Conservation (phyloP, 2,329 filamentous ascomycete genomes). For the Sporothrix variecibatus region DNA sequence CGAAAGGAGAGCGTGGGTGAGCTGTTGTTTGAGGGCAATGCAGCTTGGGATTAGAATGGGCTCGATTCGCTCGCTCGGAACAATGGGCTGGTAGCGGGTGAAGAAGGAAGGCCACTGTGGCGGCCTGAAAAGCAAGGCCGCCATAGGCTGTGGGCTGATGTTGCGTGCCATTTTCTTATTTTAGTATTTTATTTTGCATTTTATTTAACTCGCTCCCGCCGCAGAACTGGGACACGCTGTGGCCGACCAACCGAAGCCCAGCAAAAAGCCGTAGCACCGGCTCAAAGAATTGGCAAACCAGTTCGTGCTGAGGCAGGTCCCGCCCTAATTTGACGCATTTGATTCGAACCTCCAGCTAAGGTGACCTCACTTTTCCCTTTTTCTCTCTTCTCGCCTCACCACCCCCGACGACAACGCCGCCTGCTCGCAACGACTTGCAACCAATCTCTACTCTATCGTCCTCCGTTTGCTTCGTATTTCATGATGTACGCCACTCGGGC, state of each 20-base stretch:
- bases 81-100: constrained; percentile 28
- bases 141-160: constrained; percentile 24
- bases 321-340: constrained; percentile 30
- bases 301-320: constrained; percentile 19
- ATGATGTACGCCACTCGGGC: constrained; percentile 67
- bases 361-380: constrained; percentile 31
- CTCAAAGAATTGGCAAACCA: neutral
- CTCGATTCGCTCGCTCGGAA: constrained; percentile 32
- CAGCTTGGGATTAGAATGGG: constrained; percentile 31
- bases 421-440: neutral
- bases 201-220: constrained; percentile 11
- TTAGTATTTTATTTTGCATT: constrained; percentile 20
- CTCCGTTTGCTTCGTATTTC: neutral
- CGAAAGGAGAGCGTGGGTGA: constrained; percentile 25
- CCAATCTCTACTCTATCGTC: constrained; percentile 33
- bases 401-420: constrained; percentile 9
- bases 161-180: constrained; percentile 24
- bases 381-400: neutral
- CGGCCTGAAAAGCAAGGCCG: constrained; percentile 27
- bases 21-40: constrained; percentile 28
- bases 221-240: neutral
- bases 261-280: constrained; percentile 25
- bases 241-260: constrained; percentile 31
- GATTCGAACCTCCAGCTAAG: constrained; percentile 21
- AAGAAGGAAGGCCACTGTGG: constrained; percentile 19